A percentile compares a stretch with the other conserved stretches of the same genome.
Evolutionary conservation across 179 eudicot species (phyloP).

Genomic region (Actinidia chinensis): DNA sequence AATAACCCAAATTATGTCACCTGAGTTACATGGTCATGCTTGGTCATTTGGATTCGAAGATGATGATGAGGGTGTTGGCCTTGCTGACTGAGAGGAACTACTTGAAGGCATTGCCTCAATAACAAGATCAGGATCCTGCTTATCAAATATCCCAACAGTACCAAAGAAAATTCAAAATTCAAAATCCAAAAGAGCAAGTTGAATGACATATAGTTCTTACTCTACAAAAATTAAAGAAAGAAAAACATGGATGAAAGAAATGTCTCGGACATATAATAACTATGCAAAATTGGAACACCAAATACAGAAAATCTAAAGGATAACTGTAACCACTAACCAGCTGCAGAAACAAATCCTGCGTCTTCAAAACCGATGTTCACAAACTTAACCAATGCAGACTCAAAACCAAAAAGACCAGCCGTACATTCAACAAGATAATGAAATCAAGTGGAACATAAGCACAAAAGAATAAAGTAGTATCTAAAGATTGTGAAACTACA

Average conservation of each 20-base stretch:
- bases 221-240: neutral
- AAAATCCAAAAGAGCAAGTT: neutral
- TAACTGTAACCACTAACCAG: neutral
- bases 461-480: neutral
- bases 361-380: neutral
- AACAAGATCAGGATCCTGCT: conserved; percentile 62
- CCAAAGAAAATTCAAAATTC: neutral
- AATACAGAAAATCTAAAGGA: neutral
- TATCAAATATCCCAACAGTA: neutral
- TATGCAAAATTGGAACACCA: neutral
- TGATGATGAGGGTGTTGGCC: conserved; percentile 14
- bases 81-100: conserved; percentile 20
- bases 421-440: neutral
- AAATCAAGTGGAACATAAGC: neutral
- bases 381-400: neutral
- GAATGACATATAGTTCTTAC: neutral
- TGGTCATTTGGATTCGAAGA: conserved; percentile 16
- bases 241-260: neutral
- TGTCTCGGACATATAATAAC: neutral
- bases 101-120: conserved; percentile 66
- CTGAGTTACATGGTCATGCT: conserved; percentile 9
- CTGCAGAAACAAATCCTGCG: neutral
- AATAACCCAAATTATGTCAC: neutral
- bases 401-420: neutral
- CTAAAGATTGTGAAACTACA: neutral